Percentiles rank a stretch among this genome's conserved stretches.
Conservation (phyloP, 257 asterid species). For the Pogostemon cablin region DNA sequence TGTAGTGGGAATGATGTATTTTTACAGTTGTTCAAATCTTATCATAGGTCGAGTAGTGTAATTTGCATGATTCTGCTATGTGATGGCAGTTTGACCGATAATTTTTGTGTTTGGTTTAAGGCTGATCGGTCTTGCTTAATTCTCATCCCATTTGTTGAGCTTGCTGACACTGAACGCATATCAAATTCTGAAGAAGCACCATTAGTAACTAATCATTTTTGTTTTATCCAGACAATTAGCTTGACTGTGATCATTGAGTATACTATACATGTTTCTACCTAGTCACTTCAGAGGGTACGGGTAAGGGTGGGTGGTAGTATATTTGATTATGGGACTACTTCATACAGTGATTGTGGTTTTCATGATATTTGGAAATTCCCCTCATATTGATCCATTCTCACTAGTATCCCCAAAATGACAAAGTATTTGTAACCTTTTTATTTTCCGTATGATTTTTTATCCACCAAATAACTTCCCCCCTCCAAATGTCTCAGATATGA, state of each 20-base stretch:
- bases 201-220: not conserved
- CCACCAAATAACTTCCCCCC: not conserved
- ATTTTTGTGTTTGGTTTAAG: constrained; percentile 11
- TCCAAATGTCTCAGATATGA: constrained; percentile 65
- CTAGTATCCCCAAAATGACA: not conserved
- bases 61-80: constrained; percentile 21
- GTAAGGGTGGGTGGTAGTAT: constrained; percentile 2
- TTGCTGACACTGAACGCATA: not conserved
- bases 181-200: constrained; percentile 11
- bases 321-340: not conserved
- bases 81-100: constrained; percentile 4
- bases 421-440: not conserved
- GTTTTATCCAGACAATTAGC: not conserved
- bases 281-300: constrained; percentile 6
- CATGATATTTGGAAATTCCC: not conserved
- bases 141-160: constrained; percentile 2
- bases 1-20: not conserved
- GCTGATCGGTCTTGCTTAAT: constrained; percentile 21
- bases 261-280: not conserved
- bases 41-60: constrained; percentile 1
- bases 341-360: not conserved
- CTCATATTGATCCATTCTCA: not conserved
- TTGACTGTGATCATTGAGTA: not conserved
- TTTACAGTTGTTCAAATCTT: not conserved
- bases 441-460: not conserved